Conservation (phyloP, 164 flowering plant species). For the grape (Vitis vinifera) region ASM3070453v1 NC_081810.1:4373501-4374000, state of each 20-base stretch:
- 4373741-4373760: background rate
- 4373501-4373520: constrained; percentile 1
- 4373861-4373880: constrained; percentile 4
- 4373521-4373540: constrained; percentile 12
- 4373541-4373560: background rate
- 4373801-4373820: constrained; percentile 9
- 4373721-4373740: background rate
- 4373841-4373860: background rate
- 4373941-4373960: background rate
- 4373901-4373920: background rate
- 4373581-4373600: constrained; percentile 3
- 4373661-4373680: background rate
- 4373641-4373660: background rate
- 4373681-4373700: background rate
- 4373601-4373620: background rate
- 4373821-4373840: background rate
- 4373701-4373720: constrained; percentile 7
- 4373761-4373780: background rate
- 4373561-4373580: constrained; percentile 12
- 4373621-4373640: background rate
- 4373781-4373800: background rate
- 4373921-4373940: background rate
- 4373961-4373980: background rate
- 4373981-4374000: constrained; percentile 5
- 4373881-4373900: constrained; percentile 1